Evolutionary conservation across 2,329 filamentous ascomycete genomes (phyloP).

Genomic region (Leptographium lundbergii): DNA sequence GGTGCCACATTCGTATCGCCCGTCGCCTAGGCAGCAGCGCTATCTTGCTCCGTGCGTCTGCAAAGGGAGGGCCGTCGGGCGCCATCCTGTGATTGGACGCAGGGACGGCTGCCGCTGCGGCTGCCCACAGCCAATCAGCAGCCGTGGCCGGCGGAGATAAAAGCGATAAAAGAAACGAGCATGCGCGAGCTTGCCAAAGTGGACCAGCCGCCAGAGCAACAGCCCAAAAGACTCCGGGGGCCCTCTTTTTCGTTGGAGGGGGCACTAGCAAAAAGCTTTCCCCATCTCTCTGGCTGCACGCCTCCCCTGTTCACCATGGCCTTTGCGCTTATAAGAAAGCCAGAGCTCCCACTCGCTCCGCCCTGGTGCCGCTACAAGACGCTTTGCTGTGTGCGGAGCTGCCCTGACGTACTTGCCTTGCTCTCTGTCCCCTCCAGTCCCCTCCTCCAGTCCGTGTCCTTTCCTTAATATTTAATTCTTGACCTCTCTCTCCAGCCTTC

Average conservation of each 20-base stretch:
- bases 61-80: background rate
- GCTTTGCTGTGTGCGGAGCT: background rate
- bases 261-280: background rate
- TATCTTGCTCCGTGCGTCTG: background rate
- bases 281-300: background rate
- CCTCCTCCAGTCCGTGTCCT: background rate
- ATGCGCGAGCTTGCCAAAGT: background rate
- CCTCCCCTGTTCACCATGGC: background rate
- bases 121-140: background rate
- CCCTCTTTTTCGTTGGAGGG: background rate
- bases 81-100: background rate
- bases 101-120: background rate
- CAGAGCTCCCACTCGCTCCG: conserved; percentile 7
- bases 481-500: background rate
- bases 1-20: background rate
- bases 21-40: background rate
- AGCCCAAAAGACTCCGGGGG: background rate
- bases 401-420: background rate
- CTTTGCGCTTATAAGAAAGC: conserved; percentile 5
- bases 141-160: background rate
- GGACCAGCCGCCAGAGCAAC: background rate
- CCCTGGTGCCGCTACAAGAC: background rate
- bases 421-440: background rate
- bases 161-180: background rate
- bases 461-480: background rate